Evolutionary conservation across 257 asterid species (phyloP), one percentile per base, ranked within the genome.

Genomic region (Leonotis leonurus): DNA sequence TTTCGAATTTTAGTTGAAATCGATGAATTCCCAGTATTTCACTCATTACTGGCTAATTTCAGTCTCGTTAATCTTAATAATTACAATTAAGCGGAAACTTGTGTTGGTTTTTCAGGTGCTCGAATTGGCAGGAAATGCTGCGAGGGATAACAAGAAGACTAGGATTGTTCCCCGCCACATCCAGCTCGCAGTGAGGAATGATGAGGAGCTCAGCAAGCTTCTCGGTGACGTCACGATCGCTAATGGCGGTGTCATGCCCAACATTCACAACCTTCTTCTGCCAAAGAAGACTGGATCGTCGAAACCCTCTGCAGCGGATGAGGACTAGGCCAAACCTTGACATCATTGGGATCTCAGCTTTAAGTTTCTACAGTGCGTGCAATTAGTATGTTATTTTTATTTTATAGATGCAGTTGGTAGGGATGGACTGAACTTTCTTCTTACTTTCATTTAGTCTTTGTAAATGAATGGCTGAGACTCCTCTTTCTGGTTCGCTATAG

Each of bases 171-270:
- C 96, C 0, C 69, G 95, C 25, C 93, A 85, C 56, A 85, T 86
- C 1, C 95, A 88, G 21, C 40, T 88, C 68, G 90, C 95, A 0
- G 92, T 89, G 71, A 72, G 95, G 52, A 85, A 85, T 10, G 96
- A 85, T 10, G 95, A 85, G 55, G 95, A 88, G 27, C 63, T 88
- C 11, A 83, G 95, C 81, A 81, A 85, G 75, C 83, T 88, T 18
- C 86, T 88, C 1, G 90, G 95, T 0, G 96, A 85, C 62, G 96
- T 85, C 26, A 88, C 95, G 0, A 88, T 88, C 53, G 95, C 93
- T 3, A 86, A 88, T 27, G 95, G 90, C 0, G 95, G 95, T 1
- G 88, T 85, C 35, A 85, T 88, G 88, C 93, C 95, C 46, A 83
- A 88, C 73, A 88, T 85, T 44, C 95, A 85, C 83, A 87, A 85